phyloP scores from a whole-genome alignment of 2,329 filamentous ascomycete species.

The Penicillium digitatum region DNA sequence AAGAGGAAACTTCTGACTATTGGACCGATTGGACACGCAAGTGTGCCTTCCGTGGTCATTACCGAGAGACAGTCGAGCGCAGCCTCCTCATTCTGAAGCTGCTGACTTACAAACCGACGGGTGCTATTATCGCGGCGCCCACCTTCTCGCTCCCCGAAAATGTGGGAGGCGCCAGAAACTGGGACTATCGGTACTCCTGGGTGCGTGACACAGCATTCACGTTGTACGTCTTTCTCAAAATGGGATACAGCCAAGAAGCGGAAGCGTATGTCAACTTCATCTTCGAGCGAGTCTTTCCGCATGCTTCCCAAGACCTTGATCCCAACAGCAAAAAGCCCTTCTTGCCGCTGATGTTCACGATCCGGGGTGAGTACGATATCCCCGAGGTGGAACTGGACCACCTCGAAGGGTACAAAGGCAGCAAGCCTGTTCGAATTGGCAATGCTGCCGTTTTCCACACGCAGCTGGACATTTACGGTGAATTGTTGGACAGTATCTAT shows the following conservation, averaged over 20 bases:
- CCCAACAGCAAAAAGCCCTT: conserved; percentile 51
- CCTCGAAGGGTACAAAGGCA: conserved; percentile 68
- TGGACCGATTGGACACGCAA: conserved; percentile 72
- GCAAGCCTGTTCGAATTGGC: conserved; percentile 68
- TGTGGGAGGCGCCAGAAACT: conserved; percentile 60
- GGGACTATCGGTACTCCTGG: conserved; percentile 61
- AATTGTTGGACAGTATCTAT: conserved; percentile 73
- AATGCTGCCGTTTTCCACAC: conserved; percentile 73
- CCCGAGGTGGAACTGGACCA: conserved; percentile 66
- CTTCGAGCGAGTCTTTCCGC: conserved; percentile 58
- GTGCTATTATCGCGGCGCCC: conserved; percentile 70
- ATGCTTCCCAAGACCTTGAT: conserved; percentile 52
- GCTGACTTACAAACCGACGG: conserved; percentile 73
- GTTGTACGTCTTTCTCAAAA: conserved; percentile 69
- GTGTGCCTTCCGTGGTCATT: conserved; percentile 67
- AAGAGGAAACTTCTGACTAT: conserved; percentile 66
- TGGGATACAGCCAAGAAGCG: conserved; percentile 71
- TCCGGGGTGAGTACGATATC: conserved; percentile 69
- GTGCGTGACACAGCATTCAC: conserved; percentile 74
- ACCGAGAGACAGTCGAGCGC: conserved; percentile 66
- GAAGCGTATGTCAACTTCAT: conserved; percentile 78
- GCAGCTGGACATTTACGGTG: conserved; percentile 76
- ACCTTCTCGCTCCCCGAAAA: conserved; percentile 75
- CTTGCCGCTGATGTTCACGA: conserved; percentile 78
- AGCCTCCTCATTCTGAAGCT: conserved; percentile 72